Conservation (phyloP, 1,284 basidiomycete species). For the Filobasidium uniguttulatum region DNA sequence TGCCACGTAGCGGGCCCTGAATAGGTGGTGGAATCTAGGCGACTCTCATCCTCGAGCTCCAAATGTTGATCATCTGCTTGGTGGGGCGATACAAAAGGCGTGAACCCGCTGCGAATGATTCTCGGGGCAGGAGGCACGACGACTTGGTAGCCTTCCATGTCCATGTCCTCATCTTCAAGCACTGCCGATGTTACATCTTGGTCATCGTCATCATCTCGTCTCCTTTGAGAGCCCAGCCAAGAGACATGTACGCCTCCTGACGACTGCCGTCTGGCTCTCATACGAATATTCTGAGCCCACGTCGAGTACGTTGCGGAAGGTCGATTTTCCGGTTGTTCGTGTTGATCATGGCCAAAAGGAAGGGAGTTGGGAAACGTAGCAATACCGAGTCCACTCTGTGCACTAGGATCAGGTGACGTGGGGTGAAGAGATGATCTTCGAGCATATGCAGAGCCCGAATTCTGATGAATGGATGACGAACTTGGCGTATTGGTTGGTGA, state of each 20-base stretch:
- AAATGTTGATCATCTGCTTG: too few species aligned
- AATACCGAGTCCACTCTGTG: slow-evolving; percentile 12
- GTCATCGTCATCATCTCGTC: too few species aligned
- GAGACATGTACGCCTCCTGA: too few species aligned
- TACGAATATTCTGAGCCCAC: too few species aligned
- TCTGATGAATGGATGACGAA: neutral
- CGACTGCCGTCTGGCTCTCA: too few species aligned
- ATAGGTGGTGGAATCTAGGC: too few species aligned
- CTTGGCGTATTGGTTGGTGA: slow-evolving; percentile 3
- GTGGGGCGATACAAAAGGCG: too few species aligned
- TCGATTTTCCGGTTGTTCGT: neutral
- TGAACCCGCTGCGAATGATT: neutral
- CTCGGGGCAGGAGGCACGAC: neutral
- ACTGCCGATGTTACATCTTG: neutral
- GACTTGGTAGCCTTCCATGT: neutral
- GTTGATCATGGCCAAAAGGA: slow-evolving; percentile 16
- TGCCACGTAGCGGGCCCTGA: too few species aligned
- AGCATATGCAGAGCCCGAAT: neutral
- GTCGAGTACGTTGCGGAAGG: neutral
- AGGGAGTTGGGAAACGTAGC: slow-evolving; percentile 36
- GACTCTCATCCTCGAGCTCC: too few species aligned
- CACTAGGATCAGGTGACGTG: neutral
- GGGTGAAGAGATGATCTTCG: neutral
- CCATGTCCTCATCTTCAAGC: neutral
- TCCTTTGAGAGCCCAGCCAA: too few species aligned